These are phyloP conservation scores for Exsudoporus floridanus DNA, from an alignment of 1,284 basidiomycete species.

Conservation along the genomic window DNA sequence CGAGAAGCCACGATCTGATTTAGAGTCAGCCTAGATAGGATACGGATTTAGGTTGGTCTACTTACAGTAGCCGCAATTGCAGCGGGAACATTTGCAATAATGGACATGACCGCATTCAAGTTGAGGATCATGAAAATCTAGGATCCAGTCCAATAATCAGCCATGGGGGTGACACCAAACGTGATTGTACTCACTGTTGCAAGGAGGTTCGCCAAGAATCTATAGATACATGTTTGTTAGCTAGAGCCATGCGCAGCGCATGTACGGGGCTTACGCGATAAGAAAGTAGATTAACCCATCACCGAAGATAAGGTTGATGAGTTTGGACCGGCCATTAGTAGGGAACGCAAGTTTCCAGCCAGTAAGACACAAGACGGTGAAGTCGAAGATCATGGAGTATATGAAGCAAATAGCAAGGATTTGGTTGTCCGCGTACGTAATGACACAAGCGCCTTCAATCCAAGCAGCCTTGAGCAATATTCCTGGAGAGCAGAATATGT, in stretches of 20 bases:
- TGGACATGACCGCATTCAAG: constrained; percentile 71
- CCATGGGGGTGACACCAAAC: background rate
- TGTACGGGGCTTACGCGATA: constrained; percentile 55
- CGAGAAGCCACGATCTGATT: constrained; percentile 68
- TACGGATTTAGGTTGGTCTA: background rate
- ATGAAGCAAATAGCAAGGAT: constrained; percentile 66
- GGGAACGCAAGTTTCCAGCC: constrained; percentile 56
- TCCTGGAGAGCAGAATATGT: constrained; percentile 38
- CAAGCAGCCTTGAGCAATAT: constrained; percentile 59
- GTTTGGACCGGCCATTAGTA: constrained; percentile 46
- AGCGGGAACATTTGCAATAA: constrained; percentile 73
- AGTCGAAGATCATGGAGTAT: constrained; percentile 72
- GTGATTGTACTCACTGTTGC: constrained; percentile 50
- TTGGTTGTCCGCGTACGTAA: constrained; percentile 54
- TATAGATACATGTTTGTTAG: constrained; percentile 25
- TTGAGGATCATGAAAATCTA: constrained; percentile 70
- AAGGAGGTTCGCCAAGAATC: constrained; percentile 64
- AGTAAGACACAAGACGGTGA: constrained; percentile 58
- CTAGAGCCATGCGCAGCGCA: background rate
- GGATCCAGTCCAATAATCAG: background rate
- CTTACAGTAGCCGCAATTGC: constrained; percentile 65
- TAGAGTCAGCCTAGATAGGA: constrained; percentile 1
- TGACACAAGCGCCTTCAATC: constrained; percentile 52
- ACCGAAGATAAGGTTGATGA: constrained; percentile 63
- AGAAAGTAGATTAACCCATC: constrained; percentile 74